A percentile compares a stretch with the other conserved stretches of the same genome.
phyloP scores from a whole-genome alignment of 495 filamentous ascomycete species.

The Cairneyella variabilis region DNA sequence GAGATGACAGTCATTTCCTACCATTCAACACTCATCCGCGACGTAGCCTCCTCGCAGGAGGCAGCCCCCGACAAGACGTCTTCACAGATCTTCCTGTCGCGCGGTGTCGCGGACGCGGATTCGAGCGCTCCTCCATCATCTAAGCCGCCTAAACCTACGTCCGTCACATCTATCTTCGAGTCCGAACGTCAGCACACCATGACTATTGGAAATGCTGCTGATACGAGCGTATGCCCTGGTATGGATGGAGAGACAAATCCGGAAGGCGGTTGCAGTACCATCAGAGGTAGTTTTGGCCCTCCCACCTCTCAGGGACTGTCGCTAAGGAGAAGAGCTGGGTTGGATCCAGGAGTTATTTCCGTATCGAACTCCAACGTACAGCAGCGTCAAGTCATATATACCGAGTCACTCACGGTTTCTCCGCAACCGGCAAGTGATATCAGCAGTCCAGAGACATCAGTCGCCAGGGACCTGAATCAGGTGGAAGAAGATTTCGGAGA shows the following conservation, averaged over 20 bases:
- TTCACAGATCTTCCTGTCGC: constrained; percentile 39
- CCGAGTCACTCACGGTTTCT: neutral
- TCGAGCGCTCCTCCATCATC: constrained; percentile 11
- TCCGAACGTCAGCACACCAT: constrained; percentile 23
- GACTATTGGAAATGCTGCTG: constrained; percentile 19
- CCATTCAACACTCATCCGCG: constrained; percentile 15
- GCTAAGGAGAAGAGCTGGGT: too few relatives aligned
- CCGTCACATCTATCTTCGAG: constrained; percentile 29
- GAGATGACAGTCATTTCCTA: constrained; percentile 18
- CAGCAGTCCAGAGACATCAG: neutral
- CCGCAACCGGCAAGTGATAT: neutral
- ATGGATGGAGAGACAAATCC: neutral
- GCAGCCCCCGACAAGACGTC: constrained; percentile 30
- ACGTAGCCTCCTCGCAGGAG: constrained; percentile 10
- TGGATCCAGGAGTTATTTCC: too few relatives aligned
- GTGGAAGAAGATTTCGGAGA: neutral
- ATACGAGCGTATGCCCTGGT: neutral
- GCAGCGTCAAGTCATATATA: too few relatives aligned
- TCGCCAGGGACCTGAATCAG: neutral
- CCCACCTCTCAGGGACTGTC: too few relatives aligned
- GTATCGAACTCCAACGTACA: too few relatives aligned
- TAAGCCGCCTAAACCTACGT: neutral
- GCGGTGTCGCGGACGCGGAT: constrained; percentile 32
- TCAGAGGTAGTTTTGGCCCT: neutral
- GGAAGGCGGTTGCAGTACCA: neutral